Evolutionary conservation across 148 eudicot species (phyloP).

Genomic region (Nepenthes gracilis): DNA sequence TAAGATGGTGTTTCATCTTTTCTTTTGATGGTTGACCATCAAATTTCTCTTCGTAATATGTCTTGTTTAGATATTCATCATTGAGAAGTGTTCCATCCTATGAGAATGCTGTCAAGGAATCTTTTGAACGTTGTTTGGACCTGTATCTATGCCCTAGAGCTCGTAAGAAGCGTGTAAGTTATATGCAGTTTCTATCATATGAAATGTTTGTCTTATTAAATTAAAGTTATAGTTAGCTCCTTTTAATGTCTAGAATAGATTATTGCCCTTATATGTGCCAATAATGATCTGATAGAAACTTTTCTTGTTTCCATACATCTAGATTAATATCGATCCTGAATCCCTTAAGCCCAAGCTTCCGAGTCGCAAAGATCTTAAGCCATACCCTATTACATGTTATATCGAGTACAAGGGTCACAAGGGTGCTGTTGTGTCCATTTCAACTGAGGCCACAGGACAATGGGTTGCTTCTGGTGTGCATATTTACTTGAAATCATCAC

Average conservation of each 20-base stretch:
- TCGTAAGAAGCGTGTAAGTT: slow-evolving; percentile 79
- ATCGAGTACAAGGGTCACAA: slow-evolving; percentile 86
- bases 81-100: slow-evolving; percentile 88
- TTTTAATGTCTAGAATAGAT: too few species aligned
- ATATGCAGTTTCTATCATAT: not conserved
- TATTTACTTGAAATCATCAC: not conserved
- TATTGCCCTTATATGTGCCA: too few species aligned
- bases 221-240: not conserved
- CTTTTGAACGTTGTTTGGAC: slow-evolving; percentile 81
- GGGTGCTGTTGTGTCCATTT: slow-evolving; percentile 72
- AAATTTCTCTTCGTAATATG: slow-evolving; percentile 1
- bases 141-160: slow-evolving; percentile 86
- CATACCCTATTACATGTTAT: slow-evolving; percentile 75
- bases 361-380: slow-evolving; percentile 76
- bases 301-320: slow-evolving; percentile 7
- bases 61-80: slow-evolving; percentile 46
- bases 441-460: slow-evolving; percentile 73
- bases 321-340: slow-evolving; percentile 95
- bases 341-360: slow-evolving; percentile 79
- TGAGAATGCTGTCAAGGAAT: slow-evolving; percentile 56
- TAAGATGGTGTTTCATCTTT: not conserved
- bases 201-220: not conserved
- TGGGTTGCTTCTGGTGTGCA: slow-evolving; percentile 93
- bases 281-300: too few species aligned
- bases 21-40: slow-evolving; percentile 3